Evolutionary conservation across 352 stramenopile species (phyloP), one percentile per base, ranked within the genome.

Genomic region (Pythium guiyangense): DNA sequence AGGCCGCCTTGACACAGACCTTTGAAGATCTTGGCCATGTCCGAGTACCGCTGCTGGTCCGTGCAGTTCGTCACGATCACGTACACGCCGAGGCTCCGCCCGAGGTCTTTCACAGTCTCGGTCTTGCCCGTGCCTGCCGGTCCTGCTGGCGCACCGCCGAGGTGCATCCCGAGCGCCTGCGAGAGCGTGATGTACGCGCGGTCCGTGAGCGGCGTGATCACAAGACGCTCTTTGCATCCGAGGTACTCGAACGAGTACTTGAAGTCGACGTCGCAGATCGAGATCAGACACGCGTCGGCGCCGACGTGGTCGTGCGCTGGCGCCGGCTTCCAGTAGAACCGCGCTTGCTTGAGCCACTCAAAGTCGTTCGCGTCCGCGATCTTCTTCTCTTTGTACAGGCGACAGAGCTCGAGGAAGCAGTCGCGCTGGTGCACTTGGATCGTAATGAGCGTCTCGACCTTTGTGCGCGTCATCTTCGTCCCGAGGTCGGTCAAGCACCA

Each of bases 11-110:
- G 87, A 20, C 87, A 96, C 4, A 98, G 63, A 1, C 92, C 91
- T 22, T 95, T 87, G 55, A 97, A 97, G 42, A 98, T 92, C 69
- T 97, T 97, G 10, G 86, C 90, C 87, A 97, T 97, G 70, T 97
- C 74, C 47, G 91, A 84, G 75, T 94, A 87, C 49, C 84, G 71
- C 74, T 96, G 81, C 61, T 97, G 88, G 43, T 97, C 90, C 14
- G 79, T 96, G 64, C 92, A 97, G 64, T 98, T 98, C 15, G 92
- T 97, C 44, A 97, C 89, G 22, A 98, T 90, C 42, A 94, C 92
- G 35, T 94, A 93, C 31, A 96, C 86, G 18, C 84, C 91, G 44
- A 98, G 88, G 40, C 86, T 90, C 17, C 92, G 86, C 0, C 88
- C 91, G 2, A 98, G 71, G 60, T 97, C 91, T 60, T 97, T 97